Percentiles rank a stretch among this genome's conserved stretches.
phyloP scores from a whole-genome alignment of 78 protist genomes.

The Ministeria vibrans region DNA sequence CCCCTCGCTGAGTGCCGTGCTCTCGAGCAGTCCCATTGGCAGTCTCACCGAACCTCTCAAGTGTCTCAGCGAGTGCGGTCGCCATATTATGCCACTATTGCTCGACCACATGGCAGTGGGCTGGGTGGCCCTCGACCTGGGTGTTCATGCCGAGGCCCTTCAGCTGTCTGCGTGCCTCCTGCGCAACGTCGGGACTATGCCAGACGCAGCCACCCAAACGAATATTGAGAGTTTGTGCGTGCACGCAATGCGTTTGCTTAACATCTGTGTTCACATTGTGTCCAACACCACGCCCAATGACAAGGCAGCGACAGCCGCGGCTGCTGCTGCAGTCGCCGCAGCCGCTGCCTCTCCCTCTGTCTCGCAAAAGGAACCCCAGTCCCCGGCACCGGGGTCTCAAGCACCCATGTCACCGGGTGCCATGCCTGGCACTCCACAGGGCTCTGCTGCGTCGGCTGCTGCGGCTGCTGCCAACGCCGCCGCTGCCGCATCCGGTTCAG shows the following conservation, averaged over 20 bases:
- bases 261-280: background rate
- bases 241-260: background rate
- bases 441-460: too few species aligned
- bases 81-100: background rate
- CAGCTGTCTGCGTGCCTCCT: background rate
- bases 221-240: background rate
- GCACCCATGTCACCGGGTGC: too few species aligned
- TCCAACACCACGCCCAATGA: background rate
- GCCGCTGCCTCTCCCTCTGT: background rate
- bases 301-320: background rate
- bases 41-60: background rate
- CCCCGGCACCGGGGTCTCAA: too few species aligned
- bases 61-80: background rate
- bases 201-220: background rate
- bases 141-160: background rate
- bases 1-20: background rate
- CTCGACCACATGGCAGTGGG: background rate
- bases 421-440: too few species aligned
- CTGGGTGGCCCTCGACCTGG: background rate
- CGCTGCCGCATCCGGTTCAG: too few species aligned
- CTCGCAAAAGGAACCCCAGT: background rate
- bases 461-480: too few species aligned
- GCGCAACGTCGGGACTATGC: background rate
- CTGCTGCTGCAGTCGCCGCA: background rate
- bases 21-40: background rate